Conservation (phyloP, 176 grass and related monocot genomes). For the Triticum turgidum region DNA sequence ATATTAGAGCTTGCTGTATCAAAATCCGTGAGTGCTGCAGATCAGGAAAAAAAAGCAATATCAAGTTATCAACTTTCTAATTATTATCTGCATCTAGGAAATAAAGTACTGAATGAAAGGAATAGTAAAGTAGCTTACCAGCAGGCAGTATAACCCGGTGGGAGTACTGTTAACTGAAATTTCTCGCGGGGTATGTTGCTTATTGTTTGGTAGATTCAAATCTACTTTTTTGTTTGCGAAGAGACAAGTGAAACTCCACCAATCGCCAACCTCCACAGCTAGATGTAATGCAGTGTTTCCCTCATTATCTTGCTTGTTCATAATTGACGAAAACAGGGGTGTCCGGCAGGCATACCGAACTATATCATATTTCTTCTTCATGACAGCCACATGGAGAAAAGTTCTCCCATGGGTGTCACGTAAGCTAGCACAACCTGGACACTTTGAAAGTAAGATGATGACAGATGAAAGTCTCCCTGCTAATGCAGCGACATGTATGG, state of each 20-base stretch:
- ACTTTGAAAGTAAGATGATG: neutral
- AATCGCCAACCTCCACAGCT: conserved; percentile 18
- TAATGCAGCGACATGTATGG: conserved; percentile 38
- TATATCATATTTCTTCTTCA: neutral
- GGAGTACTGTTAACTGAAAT: conserved; percentile 1
- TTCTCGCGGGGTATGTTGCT: neutral
- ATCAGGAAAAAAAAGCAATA: neutral
- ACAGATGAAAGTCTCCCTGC: conserved; percentile 1
- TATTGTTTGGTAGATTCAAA: conserved; percentile 21
- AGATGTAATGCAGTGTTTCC: conserved; percentile 31
- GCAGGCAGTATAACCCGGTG: neutral
- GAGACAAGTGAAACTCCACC: neutral
- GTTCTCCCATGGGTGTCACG: conserved; percentile 27
- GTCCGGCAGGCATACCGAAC: neutral
- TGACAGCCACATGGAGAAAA: conserved; percentile 35
- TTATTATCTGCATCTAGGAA: neutral
- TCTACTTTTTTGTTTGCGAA: conserved; percentile 16
- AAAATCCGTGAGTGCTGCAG: conserved; percentile 15
- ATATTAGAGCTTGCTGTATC: conserved; percentile 21
- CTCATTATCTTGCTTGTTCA: conserved; percentile 35
- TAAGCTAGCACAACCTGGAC: conserved; percentile 16
- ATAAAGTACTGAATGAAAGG: neutral
- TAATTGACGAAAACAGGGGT: neutral
- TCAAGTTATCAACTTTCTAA: neutral
- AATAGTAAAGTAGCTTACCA: neutral